Evolutionary conservation across 768 basidiomycete genomes (phyloP).

Genomic region (Pisolithus sp.): DNA sequence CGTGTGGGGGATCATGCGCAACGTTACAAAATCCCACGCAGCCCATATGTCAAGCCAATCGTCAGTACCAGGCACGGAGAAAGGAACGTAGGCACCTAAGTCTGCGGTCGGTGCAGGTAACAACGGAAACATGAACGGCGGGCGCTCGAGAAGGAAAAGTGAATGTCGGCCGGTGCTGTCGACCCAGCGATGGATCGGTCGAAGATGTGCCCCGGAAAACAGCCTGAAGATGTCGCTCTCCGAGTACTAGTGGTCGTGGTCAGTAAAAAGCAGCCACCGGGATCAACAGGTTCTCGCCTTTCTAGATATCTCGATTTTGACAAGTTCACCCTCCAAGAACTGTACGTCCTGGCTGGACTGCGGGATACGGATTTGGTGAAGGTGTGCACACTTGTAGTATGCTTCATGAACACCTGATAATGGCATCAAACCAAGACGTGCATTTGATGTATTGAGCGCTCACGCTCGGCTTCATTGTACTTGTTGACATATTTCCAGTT

Average conservation of each 20-base stretch:
- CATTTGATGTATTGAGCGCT: conserved; percentile 13
- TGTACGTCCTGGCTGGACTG: conserved; percentile 35
- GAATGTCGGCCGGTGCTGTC: conserved; percentile 69
- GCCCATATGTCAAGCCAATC: conserved; percentile 88
- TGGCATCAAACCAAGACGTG: background rate
- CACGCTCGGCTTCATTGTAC: conserved; percentile 52
- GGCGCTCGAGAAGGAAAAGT: conserved; percentile 87
- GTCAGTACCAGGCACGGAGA: conserved; percentile 60
- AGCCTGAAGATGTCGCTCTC: conserved; percentile 60
- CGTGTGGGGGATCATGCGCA: conserved; percentile 77
- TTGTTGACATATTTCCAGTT: conserved; percentile 71
- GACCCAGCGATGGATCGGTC: conserved; percentile 81
- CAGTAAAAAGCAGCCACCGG: background rate
- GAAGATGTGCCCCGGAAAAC: conserved; percentile 70
- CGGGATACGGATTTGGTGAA: conserved; percentile 54
- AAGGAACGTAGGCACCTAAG: conserved; percentile 25
- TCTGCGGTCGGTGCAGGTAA: conserved; percentile 35
- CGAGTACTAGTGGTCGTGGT: conserved; percentile 49
- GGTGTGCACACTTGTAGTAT: conserved; percentile 61
- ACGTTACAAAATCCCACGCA: conserved; percentile 81
- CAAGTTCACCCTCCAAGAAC: conserved; percentile 65
- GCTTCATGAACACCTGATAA: conserved; percentile 73
- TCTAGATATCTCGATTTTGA: conserved; percentile 82
- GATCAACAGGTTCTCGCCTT: conserved; percentile 51
- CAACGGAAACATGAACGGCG: conserved; percentile 70